Base-by-base conservation (phyloP, 805 yeast genomes). In the Saccharomyces kudriavzevii region DNA sequence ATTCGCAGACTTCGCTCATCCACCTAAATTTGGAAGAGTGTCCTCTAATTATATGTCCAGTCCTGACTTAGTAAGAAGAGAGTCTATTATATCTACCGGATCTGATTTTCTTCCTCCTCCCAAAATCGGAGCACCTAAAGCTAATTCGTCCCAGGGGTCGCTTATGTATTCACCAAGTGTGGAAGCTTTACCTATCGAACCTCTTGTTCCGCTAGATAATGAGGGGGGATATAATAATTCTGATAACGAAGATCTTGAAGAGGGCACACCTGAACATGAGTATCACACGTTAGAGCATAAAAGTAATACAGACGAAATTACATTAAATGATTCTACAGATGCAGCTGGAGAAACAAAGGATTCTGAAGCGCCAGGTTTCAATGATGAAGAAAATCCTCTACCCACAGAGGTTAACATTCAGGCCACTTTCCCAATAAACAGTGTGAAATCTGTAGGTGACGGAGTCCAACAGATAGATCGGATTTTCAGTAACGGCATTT, bases 41-140 rank as follows among this genome's bases (percentile, higher is more conserved):
- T 48, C 54, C 8, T 27, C 45, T 30, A 49, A 51, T 26, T 46
- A 55, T 29, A 22, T 49, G 29, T 53, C 61, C 2, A 53, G 54
- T 2, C 54, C 61, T 26, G 56, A 53, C 20, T 45, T 54, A 13
- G 58, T 61, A 48, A 61, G 63, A 49, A 50, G 58, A 11, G 49
- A 58, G 6, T 55, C 65, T 5, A 47, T 30, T 2, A 49, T 47
- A 4, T 56, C 56, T 1, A 25, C 52, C 14, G 30, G 35, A n/a
- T 47, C 63, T 0, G 56, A 54, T 30, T 55, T 56, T 49, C 62
- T 58, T 2, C 63, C 64, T 11, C 70, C 71, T 26, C 64, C 69
- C 14, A 58, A 63, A 35, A 8, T 35, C 8, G 43, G 43, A 17
- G 47, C 8, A 9, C 10, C 20, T 20, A 35, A 20, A 35, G 59